Percentiles rank a stretch among this genome's conserved stretches.
Conservation (phyloP, 257 asterid species). For the Primulina huaijiensis region DNA sequence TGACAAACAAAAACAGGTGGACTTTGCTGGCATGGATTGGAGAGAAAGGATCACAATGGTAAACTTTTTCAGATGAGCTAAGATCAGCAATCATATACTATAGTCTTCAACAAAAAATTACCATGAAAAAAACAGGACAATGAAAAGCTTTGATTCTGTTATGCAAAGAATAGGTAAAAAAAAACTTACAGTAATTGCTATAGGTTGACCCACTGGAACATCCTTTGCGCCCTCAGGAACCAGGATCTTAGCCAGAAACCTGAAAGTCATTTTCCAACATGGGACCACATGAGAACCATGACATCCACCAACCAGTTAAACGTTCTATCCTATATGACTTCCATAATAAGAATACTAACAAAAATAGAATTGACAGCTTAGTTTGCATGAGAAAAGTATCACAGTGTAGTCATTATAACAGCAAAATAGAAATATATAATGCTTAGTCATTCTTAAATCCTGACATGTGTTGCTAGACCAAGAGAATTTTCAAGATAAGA, state of each 20-base stretch:
- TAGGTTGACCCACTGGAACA: constrained; percentile 95
- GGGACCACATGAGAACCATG: constrained; percentile 1
- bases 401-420: not conserved
- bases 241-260: constrained; percentile 90
- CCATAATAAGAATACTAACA: not conserved
- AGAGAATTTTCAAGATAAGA: not conserved
- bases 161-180: constrained; percentile 20
- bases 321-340: not conserved
- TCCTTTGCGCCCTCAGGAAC: constrained; percentile 97
- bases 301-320: not conserved
- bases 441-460: constrained; percentile 11
- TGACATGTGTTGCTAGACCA: constrained; percentile 2
- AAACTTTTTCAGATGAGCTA: constrained; percentile 23
- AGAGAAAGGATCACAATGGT: constrained; percentile 17
- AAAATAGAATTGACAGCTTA: constrained; percentile 3
- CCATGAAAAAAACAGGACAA: constrained; percentile 14
- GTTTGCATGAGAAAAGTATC: constrained; percentile 9
- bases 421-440: constrained; percentile 13
- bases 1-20: constrained; percentile 14
- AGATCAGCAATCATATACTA: constrained; percentile 21
- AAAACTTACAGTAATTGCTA: constrained; percentile 81
- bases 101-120: constrained; percentile 21
- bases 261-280: constrained; percentile 36
- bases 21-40: constrained; percentile 12
- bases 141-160: constrained; percentile 12